Evolutionary conservation across 345 rosid species (phyloP).

Genomic region (Triadica sebifera): DNA sequence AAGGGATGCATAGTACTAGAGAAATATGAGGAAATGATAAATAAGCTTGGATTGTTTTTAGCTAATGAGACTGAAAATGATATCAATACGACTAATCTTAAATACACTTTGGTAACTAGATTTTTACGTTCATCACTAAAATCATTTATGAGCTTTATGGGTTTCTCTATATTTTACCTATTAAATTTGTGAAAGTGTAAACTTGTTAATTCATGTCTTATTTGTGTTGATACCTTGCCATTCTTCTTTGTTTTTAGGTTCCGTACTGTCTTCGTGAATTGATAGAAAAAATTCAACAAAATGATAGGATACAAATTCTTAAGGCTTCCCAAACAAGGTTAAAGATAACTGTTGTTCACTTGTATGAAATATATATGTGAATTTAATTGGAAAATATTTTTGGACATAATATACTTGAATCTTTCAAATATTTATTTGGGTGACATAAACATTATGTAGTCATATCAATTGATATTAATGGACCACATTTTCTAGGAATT

Average conservation of each 20-base stretch:
- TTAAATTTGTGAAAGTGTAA: neutral
- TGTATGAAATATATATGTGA: neutral
- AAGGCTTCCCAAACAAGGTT: conserved; percentile 58
- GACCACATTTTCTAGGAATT: conserved; percentile 58
- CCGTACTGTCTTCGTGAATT: conserved; percentile 81
- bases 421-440: neutral
- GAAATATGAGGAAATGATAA: conserved; percentile 85
- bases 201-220: neutral
- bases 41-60: conserved; percentile 76
- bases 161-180: neutral
- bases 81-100: conserved; percentile 75
- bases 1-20: conserved; percentile 64
- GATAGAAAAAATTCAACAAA: conserved; percentile 50
- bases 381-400: neutral
- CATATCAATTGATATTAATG: conserved; percentile 11
- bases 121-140: neutral
- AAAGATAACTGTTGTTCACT: conserved; percentile 46
- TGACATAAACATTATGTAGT: neutral
- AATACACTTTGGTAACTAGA: conserved; percentile 67
- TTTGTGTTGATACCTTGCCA: no score
- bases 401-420: neutral
- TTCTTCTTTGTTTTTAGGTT: conserved; percentile 37
- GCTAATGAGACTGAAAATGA: conserved; percentile 90
- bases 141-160: neutral
- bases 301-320: conserved; percentile 61